Evolutionary conservation across 1,139 yeast species (phyloP).

Genomic region (Geotrichum armillariae): DNA sequence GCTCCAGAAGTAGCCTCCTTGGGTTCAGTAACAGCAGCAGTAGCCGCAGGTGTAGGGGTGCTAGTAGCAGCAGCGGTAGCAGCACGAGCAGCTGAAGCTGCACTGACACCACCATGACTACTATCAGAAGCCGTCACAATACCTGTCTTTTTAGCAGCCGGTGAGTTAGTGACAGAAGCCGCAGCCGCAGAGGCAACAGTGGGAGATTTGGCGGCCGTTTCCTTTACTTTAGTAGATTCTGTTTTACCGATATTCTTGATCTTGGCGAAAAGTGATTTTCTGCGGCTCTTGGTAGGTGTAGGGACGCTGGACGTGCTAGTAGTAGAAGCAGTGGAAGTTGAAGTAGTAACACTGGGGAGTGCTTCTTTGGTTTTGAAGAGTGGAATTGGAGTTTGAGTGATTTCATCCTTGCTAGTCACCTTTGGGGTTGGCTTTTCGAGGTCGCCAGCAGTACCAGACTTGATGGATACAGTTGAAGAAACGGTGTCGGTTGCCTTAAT

Average conservation of each 20-base stretch:
- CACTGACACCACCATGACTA: constrained; percentile 16
- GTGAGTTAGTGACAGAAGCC: constrained; percentile 1
- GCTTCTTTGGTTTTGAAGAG: too few species aligned
- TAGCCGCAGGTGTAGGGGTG: constrained; percentile 1
- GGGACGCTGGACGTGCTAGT: constrained; percentile 3
- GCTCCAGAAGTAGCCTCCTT: constrained; percentile 3
- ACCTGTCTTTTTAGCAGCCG: constrained; percentile 7
- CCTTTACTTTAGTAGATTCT: background rate
- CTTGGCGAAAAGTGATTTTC: constrained; percentile 4
- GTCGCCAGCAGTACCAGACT: background rate
- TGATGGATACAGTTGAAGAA: constrained; percentile 6
- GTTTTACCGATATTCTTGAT: constrained; percentile 8
- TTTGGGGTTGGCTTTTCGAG: background rate
- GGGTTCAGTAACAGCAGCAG: constrained; percentile 12
- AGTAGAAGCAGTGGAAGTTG: background rate
- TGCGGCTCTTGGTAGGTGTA: background rate
- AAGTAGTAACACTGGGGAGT: too few species aligned
- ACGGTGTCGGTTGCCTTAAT: constrained; percentile 3
- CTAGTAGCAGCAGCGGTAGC: constrained; percentile 8
- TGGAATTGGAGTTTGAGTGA: background rate
- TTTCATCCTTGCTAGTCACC: background rate
- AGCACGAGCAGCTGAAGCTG: constrained; percentile 19
- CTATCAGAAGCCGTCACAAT: constrained; percentile 7
- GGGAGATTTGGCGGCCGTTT: background rate
- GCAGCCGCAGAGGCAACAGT: constrained; percentile 7